Base-by-base conservation (phyloP, 2,329 filamentous ascomycete species). In the Colletotrichum sp. region DNA sequence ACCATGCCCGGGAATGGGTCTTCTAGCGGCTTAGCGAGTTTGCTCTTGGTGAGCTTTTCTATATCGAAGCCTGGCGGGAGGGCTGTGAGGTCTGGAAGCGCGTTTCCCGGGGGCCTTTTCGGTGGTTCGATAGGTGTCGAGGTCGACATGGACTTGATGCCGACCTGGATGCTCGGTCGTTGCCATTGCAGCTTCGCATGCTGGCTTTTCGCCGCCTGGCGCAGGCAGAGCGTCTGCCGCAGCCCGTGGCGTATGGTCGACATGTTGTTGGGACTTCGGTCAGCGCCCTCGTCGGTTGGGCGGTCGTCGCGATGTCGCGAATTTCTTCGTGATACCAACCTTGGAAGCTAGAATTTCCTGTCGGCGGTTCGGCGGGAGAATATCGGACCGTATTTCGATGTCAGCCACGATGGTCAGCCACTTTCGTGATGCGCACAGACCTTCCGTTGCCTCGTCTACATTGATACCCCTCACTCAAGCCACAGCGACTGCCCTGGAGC, bases 141-240 rank as follows among this genome's bases (percentile, higher is more conserved):
- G 61, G 79, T 83, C 71, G 77, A 79, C 68, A 83, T 73, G 59
- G 59, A 78, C 78, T 82, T 82, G 39, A 81, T 78, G 76, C 77
- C 77, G n/a, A 81, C 74, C 60, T 80, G 80, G 39, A 80, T 77
- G 69, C 69, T 78, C 66, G 78, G 44, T 65, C 76, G 80, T 72
- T 77, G 77, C 78, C 78, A 76, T 74, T 79, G 70, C 27, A 79
- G 69, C 55, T 80, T 80, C 74, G 79, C 79, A 80, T 80, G 83
- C 81, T 83, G 84, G 48, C 80, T 72, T 68, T 75, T 80, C 39
- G 79, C 69, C 57, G 82, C 73, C 72, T 82, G 81, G 74, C 82
- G 80, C 65, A 82, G 78, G 77, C 84, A 85, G 79, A 81, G 80
- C 16, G 86, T 66, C 59, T 84, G 83, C 80, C 84, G 82, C 60